A percentile compares a stretch with the other conserved stretches of the same genome.
Evolutionary conservation across 2,329 filamentous ascomycete genomes (phyloP).

Genomic region (Scedosporium boydii): DNA sequence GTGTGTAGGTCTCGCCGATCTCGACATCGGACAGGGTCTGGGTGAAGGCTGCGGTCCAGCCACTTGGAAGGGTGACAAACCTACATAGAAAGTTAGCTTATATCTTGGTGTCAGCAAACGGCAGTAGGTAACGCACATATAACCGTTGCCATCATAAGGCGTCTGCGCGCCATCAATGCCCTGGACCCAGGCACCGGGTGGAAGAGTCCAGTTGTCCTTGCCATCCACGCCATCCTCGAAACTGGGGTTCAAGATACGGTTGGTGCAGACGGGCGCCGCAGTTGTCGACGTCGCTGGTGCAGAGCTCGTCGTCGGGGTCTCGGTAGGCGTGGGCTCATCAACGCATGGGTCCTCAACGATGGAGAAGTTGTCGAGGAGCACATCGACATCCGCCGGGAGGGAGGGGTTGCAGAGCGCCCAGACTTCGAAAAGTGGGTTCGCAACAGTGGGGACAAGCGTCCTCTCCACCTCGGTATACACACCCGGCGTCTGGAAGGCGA

Average conservation of each 20-base stretch:
- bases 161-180: neutral
- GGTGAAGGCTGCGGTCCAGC: neutral
- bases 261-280: neutral
- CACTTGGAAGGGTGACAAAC: neutral
- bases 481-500: neutral
- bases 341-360: neutral
- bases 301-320: neutral
- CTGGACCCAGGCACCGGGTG: neutral
- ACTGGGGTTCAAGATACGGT: constrained; percentile 1
- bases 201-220: neutral
- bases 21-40: neutral
- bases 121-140: neutral
- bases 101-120: neutral
- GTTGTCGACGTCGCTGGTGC: neutral
- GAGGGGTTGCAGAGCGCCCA: neutral
- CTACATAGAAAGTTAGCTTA: neutral
- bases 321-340: neutral
- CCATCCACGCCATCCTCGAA: neutral
- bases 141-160: neutral
- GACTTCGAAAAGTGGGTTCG: neutral
- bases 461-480: neutral
- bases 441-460: neutral
- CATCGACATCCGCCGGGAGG: neutral
- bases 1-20: neutral
- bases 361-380: neutral